These are phyloP conservation scores for Holtermannia corniformis DNA, from an alignment of 768 basidiomycete genomes.

Conservation along the genomic window DNA sequence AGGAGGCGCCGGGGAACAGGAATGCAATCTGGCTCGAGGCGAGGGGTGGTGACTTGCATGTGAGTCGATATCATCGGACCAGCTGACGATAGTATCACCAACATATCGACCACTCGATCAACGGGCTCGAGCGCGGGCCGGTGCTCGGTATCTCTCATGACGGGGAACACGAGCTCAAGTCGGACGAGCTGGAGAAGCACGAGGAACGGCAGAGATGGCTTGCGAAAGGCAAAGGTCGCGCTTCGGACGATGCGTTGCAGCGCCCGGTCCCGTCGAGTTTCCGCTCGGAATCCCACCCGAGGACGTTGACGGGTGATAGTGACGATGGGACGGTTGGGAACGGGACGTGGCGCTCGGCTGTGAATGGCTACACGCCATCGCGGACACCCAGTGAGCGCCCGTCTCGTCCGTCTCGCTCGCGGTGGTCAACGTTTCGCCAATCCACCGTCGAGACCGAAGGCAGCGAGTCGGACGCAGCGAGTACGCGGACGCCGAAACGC, in stretches of 20 bases:
- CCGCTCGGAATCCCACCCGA: conserved; percentile 1
- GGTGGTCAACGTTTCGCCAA: not conserved
- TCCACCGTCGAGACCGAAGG: conserved; percentile 3
- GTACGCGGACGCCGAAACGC: not conserved
- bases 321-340: conserved; percentile 3
- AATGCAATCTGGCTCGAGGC: conserved; percentile 36
- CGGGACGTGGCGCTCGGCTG: conserved; percentile 2
- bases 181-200: not conserved
- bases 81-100: conserved; percentile 25
- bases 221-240: not conserved
- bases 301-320: not conserved
- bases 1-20: conserved; percentile 31
- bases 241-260: not conserved
- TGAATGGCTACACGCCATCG: not conserved
- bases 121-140: conserved; percentile 20
- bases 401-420: not conserved
- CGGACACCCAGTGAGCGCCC: not conserved
- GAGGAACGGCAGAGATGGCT: conserved; percentile 1
- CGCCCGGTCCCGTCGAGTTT: not conserved
- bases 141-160: conserved; percentile 32
- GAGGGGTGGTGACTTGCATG: conserved; percentile 26
- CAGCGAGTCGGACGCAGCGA: not conserved
- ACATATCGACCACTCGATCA: conserved; percentile 9
- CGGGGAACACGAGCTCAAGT: conserved; percentile 27
- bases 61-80: conserved; percentile 10